A percentile compares a stretch with the other conserved stretches of the same genome.
Evolutionary conservation across 257 asterid species (phyloP).

Genomic region (Primulina eburnea): DNA sequence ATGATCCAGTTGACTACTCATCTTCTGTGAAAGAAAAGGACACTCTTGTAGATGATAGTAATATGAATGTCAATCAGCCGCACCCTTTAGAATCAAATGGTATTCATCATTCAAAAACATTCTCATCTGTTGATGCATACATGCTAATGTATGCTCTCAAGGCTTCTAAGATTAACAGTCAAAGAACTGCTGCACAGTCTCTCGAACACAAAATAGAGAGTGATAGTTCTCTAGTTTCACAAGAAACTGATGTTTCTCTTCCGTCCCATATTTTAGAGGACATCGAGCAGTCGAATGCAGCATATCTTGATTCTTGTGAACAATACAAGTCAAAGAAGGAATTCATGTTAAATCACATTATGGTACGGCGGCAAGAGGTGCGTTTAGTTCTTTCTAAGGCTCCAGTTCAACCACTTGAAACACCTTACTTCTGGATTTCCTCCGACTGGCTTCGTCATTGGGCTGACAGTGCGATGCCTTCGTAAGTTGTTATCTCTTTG

Average conservation of each 20-base stretch:
- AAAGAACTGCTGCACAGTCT: constrained; percentile 23
- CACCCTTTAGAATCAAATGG: constrained; percentile 42
- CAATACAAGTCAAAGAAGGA: constrained; percentile 69
- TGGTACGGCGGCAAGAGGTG: constrained; percentile 76
- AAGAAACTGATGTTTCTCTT: constrained; percentile 39
- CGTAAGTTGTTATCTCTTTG: constrained; percentile 46
- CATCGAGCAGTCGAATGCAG: constrained; percentile 52
- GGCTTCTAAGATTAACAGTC: constrained; percentile 35
- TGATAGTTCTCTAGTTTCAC: constrained; percentile 31
- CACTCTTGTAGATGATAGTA: constrained; percentile 39
- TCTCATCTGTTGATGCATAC: constrained; percentile 92
- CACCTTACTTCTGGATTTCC: constrained; percentile 78
- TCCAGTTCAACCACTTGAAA: constrained; percentile 63
- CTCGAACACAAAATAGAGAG: constrained; percentile 37
- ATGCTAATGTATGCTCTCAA: constrained; percentile 87
- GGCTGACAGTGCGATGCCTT: constrained; percentile 70
- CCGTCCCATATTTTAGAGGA: constrained; percentile 74
- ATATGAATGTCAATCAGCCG: constrained; percentile 32
- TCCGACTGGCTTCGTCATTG: constrained; percentile 97
- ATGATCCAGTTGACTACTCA: constrained; percentile 40
- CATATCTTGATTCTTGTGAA: constrained; percentile 57
- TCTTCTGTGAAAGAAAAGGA: constrained; percentile 39
- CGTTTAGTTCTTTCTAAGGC: constrained; percentile 81
- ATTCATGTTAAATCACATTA: constrained; percentile 47
- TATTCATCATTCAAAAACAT: constrained; percentile 44